Evolutionary conservation across 352 stramenopile species (phyloP).

Genomic region (Pythium myriotylum): DNA sequence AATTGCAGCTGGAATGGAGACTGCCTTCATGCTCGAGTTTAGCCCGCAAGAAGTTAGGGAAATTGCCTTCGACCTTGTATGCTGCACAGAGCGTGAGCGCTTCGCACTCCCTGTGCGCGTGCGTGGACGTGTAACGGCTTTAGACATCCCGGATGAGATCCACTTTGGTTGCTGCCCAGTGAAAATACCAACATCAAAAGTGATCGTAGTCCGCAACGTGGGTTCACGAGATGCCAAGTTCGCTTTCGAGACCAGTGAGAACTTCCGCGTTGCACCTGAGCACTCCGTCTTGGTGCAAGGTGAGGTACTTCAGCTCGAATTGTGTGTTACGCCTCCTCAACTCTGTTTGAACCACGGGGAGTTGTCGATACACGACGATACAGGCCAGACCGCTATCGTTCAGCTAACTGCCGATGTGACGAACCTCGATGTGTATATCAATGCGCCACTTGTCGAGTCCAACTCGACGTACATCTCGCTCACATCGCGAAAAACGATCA

Average conservation of each 20-base stretch:
- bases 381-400: constrained; percentile 74
- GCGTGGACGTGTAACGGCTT: constrained; percentile 74
- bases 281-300: constrained; percentile 68
- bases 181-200: constrained; percentile 78
- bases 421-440: constrained; percentile 93
- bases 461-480: constrained; percentile 93
- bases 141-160: constrained; percentile 92
- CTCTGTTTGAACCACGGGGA: constrained; percentile 59
- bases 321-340: constrained; percentile 51
- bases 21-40: constrained; percentile 91
- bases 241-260: constrained; percentile 56
- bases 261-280: constrained; percentile 67
- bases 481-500: constrained; percentile 86
- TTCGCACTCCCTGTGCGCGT: constrained; percentile 92
- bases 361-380: constrained; percentile 84
- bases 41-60: constrained; percentile 88
- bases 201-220: constrained; percentile 90
- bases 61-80: constrained; percentile 91
- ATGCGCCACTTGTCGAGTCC: constrained; percentile 79
- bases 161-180: constrained; percentile 87
- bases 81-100: constrained; percentile 93
- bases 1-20: constrained; percentile 94
- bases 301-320: constrained; percentile 76
- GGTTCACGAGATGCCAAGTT: constrained; percentile 82
- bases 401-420: constrained; percentile 67